Evolutionary conservation across 176 grass and related monocot species (phyloP).

Genomic region (Pontederia paniculata): DNA sequence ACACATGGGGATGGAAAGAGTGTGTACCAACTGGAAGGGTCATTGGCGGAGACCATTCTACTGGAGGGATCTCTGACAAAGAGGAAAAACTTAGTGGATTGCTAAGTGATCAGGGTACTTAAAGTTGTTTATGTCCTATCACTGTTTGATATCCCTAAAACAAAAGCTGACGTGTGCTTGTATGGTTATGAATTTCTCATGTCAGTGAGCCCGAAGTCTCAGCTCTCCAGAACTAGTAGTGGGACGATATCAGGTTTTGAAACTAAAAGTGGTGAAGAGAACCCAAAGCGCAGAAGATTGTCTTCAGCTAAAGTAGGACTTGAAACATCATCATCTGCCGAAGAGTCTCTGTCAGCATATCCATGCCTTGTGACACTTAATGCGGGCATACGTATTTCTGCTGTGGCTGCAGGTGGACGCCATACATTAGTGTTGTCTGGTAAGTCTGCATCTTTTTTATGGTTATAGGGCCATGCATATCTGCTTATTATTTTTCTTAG

Average conservation of each 20-base stretch:
- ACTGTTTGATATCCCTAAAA: constrained; percentile 19
- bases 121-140: constrained; percentile 10
- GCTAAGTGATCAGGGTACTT: constrained; percentile 58
- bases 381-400: constrained; percentile 53
- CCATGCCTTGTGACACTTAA: constrained; percentile 85
- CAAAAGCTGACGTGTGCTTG: constrained; percentile 25
- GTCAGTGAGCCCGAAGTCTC: constrained; percentile 89
- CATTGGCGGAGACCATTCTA: constrained; percentile 34
- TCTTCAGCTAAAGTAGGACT: constrained; percentile 69
- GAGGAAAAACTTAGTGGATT: constrained; percentile 44
- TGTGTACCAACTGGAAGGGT: constrained; percentile 84
- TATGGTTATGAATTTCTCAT: constrained; percentile 44
- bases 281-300: constrained; percentile 63
- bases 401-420: constrained; percentile 92
- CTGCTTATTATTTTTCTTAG: neutral
- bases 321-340: constrained; percentile 75
- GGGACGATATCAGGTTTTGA: constrained; percentile 54
- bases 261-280: constrained; percentile 67
- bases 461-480: neutral
- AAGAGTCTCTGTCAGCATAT: constrained; percentile 79
- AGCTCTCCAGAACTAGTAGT: constrained; percentile 47
- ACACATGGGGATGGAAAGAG: constrained; percentile 99
- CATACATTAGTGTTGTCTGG: constrained; percentile 96
- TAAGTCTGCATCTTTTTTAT: constrained; percentile 31
- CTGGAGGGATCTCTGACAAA: constrained; percentile 54